Evolutionary conservation across 1,284 basidiomycete genomes (phyloP).

Genomic region (Irpex sp.): DNA sequence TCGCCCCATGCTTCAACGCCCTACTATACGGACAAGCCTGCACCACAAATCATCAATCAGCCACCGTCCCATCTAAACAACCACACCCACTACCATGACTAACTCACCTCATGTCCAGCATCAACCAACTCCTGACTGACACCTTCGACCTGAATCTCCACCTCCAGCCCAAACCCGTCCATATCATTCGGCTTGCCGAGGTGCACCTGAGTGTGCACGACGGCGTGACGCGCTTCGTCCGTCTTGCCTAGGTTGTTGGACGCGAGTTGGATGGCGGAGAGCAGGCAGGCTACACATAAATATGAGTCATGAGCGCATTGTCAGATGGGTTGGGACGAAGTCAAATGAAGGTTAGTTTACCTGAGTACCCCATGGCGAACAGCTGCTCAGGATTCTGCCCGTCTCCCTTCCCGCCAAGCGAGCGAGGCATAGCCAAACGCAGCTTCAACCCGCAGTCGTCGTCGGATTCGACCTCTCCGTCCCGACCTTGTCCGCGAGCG

Average conservation of each 20-base stretch:
- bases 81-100: background rate
- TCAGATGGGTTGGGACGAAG: too few species aligned
- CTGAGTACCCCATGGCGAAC: constrained; percentile 36
- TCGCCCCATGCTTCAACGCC: constrained; percentile 48
- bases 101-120: constrained; percentile 59
- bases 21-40: constrained; percentile 73
- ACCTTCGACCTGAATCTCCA: constrained; percentile 66
- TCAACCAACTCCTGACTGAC: constrained; percentile 58
- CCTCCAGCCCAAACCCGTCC: constrained; percentile 58
- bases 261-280: constrained; percentile 59
- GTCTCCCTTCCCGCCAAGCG: constrained; percentile 34
- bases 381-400: constrained; percentile 41
- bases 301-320: background rate
- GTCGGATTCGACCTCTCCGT: constrained; percentile 33
- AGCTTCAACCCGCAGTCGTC: constrained; percentile 30
- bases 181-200: constrained; percentile 51
- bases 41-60: background rate
- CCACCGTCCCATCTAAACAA: background rate
- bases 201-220: constrained; percentile 54
- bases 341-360: too few species aligned
- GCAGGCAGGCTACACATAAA: constrained; percentile 49
- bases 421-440: constrained; percentile 31
- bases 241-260: constrained; percentile 50
- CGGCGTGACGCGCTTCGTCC: constrained; percentile 49
- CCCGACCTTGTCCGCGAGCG: constrained; percentile 33